Percentiles rank a stretch among this genome's conserved stretches.
Evolutionary conservation across 2,329 filamentous ascomycete genomes (phyloP).

Genomic region (Cladosporium phlei): DNA sequence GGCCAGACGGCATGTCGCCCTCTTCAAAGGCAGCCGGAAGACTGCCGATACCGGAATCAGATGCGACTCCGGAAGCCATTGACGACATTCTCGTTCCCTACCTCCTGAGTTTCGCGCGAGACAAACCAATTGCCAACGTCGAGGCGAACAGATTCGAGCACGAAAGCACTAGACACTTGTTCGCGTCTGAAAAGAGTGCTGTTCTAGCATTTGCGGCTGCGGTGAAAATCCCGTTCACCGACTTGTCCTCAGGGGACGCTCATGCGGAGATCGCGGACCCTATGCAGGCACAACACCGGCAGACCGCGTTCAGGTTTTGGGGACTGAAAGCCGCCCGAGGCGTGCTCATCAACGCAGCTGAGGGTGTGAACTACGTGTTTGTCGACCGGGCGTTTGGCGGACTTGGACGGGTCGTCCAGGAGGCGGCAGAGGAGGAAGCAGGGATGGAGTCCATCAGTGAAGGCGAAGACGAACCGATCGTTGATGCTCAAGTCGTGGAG

Average conservation of each 20-base stretch:
- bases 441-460: constrained; percentile 21
- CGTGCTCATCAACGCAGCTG: constrained; percentile 53
- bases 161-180: constrained; percentile 50
- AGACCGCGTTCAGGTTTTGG: constrained; percentile 51
- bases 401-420: constrained; percentile 39
- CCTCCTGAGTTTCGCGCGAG: constrained; percentile 49
- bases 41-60: constrained; percentile 47
- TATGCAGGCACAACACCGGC: constrained; percentile 39
- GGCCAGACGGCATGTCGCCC: constrained; percentile 35
- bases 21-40: constrained; percentile 33
- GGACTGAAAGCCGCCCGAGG: constrained; percentile 55
- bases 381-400: constrained; percentile 61
- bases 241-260: constrained; percentile 40
- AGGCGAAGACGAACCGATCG: constrained; percentile 15
- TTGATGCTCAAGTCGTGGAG: constrained; percentile 20
- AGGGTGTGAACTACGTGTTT: constrained; percentile 52
- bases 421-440: constrained; percentile 18
- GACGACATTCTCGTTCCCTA: constrained; percentile 57
- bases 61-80: constrained; percentile 49
- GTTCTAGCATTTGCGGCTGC: constrained; percentile 54
- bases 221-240: constrained; percentile 49
- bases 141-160: constrained; percentile 56
- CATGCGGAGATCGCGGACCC: constrained; percentile 17
- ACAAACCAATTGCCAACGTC: constrained; percentile 50
- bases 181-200: constrained; percentile 50